Evolutionary conservation across 192 early-diverging fungal species (phyloP), one percentile per base, ranked within the genome.

Genomic region (Umbelopsis ramanniana): DNA sequence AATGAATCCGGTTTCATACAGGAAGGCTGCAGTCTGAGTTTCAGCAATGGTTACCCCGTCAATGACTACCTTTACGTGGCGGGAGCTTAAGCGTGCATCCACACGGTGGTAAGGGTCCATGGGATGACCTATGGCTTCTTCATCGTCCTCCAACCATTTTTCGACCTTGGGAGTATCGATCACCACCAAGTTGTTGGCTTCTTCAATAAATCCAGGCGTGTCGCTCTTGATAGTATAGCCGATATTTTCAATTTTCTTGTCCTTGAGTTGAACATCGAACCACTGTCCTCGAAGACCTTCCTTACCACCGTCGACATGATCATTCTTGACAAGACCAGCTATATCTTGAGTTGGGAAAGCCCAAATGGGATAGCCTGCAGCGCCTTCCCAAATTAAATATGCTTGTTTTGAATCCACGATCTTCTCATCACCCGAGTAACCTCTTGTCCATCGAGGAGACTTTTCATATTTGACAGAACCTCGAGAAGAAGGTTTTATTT

Each of bases 381-480:
- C 48, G 5, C 48, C 48, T 50, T 50, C 48, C 48, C 48, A 50
- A n/a, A 50, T 50, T 21, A 50, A 21, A 50, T 50, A 50, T 50
- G 48, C 17, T 6, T 21, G 9, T 19, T 50, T 50, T 50, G 48
- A 50, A 5, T 50, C 48, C 48, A 50, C 48, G 48, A 50, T 50
- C 48, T 50, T 50, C 11, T 8, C 6, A n/a, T 50, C 6, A 2
- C 48, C 48, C 48, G 15, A 50, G 48, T 50, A 50, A 15, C 48
- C 48, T 15, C 48, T 17, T 50, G 15, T 50, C 48, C 48, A 50
- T 17, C 48, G 48, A 17, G 48, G 48, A 1, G 48, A 3, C n/a
- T 50, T 21, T 50, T 50, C 48, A 21, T 50, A 50, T 5, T 15
- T 15, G 1, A 50, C 48, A 8, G 48, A 43, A 9, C 19, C 48